Percentiles rank a stretch among this genome's conserved stretches.
phyloP scores from a whole-genome alignment of 768 basidiomycete species.

The Trametes cingulata region DNA sequence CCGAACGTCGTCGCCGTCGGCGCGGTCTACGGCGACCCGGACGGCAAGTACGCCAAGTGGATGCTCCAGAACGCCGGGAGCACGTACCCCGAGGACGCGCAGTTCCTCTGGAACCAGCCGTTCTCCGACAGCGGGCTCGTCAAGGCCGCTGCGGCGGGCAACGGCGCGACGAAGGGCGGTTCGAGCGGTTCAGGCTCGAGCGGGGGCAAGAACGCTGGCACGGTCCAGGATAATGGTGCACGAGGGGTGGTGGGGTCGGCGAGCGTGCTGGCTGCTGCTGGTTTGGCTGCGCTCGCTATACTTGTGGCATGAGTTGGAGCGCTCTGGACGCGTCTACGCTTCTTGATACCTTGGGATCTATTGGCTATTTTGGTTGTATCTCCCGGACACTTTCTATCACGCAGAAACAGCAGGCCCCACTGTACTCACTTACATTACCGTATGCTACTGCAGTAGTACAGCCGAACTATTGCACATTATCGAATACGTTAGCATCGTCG shows the following conservation, averaged over 20 bases:
- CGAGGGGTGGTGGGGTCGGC: background rate
- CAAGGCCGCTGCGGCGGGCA: background rate
- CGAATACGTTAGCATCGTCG: too few species aligned
- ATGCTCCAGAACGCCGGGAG: constrained; percentile 39
- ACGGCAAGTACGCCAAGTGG: constrained; percentile 54
- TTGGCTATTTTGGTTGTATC: too few species aligned
- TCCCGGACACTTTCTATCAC: too few species aligned
- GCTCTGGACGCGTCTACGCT: background rate
- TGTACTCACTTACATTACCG: too few species aligned
- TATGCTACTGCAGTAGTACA: too few species aligned
- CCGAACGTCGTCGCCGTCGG: constrained; percentile 59
- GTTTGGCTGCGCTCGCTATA: background rate
- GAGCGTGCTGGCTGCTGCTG: constrained; percentile 1
- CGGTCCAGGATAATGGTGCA: constrained; percentile 1
- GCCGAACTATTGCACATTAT: too few species aligned
- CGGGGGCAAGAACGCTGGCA: background rate
- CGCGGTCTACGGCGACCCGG: constrained; percentile 59
- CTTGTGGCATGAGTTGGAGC: background rate
- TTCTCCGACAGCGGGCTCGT: constrained; percentile 38
- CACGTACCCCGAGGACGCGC: constrained; percentile 45
- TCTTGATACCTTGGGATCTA: background rate
- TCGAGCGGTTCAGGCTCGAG: background rate
- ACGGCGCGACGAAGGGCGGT: background rate
- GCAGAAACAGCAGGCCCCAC: too few species aligned
- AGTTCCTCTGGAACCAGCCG: constrained; percentile 59